These are phyloP conservation scores for Phlebiopsis flavidoalba DNA, from an alignment of 768 basidiomycete genomes.

Conservation along the genomic window DNA sequence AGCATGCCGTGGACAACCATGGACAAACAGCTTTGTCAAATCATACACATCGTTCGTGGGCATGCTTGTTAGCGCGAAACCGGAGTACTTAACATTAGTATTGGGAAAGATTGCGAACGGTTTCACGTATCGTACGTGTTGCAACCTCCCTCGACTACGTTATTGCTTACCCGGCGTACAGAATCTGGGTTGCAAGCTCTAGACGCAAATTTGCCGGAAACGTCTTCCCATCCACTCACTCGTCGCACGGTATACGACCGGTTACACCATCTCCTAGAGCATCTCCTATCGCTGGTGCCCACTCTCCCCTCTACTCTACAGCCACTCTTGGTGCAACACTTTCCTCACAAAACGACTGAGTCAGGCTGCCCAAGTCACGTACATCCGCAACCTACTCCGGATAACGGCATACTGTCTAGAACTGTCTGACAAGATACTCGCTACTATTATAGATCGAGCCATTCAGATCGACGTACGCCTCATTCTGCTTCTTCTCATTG, in stretches of 20 bases:
- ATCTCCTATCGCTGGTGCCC: slow-evolving; percentile 86
- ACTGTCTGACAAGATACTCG: slow-evolving; percentile 76
- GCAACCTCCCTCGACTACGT: slow-evolving; percentile 1
- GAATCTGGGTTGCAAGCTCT: slow-evolving; percentile 71
- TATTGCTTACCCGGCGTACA: slow-evolving; percentile 24
- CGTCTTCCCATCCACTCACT: slow-evolving; percentile 67
- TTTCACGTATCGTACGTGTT: slow-evolving; percentile 79
- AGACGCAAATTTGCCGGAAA: slow-evolving; percentile 51
- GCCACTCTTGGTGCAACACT: slow-evolving; percentile 77
- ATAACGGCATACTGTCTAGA: slow-evolving; percentile 87
- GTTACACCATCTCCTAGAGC: slow-evolving; percentile 78
- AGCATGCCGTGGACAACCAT: slow-evolving; percentile 91
- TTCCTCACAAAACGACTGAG: slow-evolving; percentile 93
- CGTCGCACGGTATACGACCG: slow-evolving; percentile 82
- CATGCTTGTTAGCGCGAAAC: slow-evolving; percentile 85
- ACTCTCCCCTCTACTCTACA: slow-evolving; percentile 85
- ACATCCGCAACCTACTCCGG: slow-evolving; percentile 83
- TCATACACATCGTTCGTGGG: slow-evolving; percentile 87
- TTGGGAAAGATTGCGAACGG: slow-evolving; percentile 79
- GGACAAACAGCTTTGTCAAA: slow-evolving; percentile 78
- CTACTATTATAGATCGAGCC: slow-evolving; percentile 87
- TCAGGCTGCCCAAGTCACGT: slow-evolving; percentile 75
- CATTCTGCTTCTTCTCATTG: not conserved
- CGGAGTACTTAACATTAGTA: slow-evolving; percentile 86
- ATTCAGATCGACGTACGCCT: slow-evolving; percentile 87